Conservation (phyloP, 305 asterid genomes). For the Fraxinus greggii region DNA sequence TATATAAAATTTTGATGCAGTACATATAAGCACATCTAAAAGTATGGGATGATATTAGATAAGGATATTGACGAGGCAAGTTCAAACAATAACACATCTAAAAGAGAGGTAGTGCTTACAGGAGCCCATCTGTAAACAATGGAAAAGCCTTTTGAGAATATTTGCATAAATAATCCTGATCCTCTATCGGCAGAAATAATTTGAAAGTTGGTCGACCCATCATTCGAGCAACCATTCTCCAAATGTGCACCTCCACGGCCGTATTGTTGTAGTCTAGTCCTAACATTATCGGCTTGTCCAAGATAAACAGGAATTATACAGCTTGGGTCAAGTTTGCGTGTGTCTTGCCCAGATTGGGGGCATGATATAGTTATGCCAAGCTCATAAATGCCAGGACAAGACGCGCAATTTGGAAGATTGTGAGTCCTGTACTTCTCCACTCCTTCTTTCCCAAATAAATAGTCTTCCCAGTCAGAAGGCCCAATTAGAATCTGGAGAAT, state of each 20-base stretch:
- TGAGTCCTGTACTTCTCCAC: slow-evolving; percentile 71
- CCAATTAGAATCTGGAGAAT: slow-evolving; percentile 67
- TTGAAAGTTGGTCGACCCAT: slow-evolving; percentile 14
- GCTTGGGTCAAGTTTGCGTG: slow-evolving; percentile 49
- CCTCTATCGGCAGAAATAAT: neutral
- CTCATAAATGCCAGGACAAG: slow-evolving; percentile 84
- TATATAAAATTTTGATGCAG: neutral
- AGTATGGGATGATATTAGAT: neutral
- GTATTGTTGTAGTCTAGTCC: slow-evolving; percentile 79
- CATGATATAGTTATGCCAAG: slow-evolving; percentile 33
- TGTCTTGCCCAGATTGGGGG: slow-evolving; percentile 21
- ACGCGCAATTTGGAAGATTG: slow-evolving; percentile 68
- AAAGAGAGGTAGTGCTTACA: slow-evolving; percentile 45
- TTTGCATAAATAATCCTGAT: slow-evolving; percentile 52
- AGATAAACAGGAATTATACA: slow-evolving; percentile 71
- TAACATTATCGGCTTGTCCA: slow-evolving; percentile 82
- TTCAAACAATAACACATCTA: neutral
- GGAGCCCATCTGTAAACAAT: slow-evolving; percentile 88
- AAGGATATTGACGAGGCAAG: neutral
- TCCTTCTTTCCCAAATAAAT: slow-evolving; percentile 64
- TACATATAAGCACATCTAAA: neutral
- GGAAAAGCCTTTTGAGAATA: slow-evolving; percentile 63
- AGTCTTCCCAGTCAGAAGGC: slow-evolving; percentile 71
- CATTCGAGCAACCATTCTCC: slow-evolving; percentile 46
- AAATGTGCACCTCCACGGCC: slow-evolving; percentile 93